Evolutionary conservation across 352 stramenopile genomes (phyloP).

Genomic region (Phytopythium aichiense): DNA sequence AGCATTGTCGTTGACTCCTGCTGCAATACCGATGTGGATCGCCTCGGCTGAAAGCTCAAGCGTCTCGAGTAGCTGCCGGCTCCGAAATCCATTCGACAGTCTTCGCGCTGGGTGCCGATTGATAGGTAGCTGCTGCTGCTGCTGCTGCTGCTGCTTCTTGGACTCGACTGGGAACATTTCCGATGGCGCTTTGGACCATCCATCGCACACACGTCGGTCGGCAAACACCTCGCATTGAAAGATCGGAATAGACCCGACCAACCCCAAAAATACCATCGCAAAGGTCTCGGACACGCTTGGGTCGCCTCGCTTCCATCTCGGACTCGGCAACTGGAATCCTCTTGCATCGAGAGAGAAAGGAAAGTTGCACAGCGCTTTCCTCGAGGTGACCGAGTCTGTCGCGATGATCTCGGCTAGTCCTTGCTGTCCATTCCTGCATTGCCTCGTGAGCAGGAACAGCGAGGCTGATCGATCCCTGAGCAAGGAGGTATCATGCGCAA

Average conservation of each 20-base stretch:
- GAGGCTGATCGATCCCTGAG: not conserved
- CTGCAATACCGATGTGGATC: slow-evolving; percentile 5
- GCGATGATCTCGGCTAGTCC: not conserved
- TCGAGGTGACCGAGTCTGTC: not conserved
- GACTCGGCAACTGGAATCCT: not conserved
- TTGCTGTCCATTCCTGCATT: not conserved
- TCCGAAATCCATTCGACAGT: slow-evolving; percentile 20
- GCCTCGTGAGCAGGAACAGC: not conserved
- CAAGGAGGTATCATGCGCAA: not conserved
- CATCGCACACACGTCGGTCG: not conserved
- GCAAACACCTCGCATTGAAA: not conserved
- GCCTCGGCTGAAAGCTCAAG: slow-evolving; percentile 29
- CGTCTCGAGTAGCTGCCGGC: slow-evolving; percentile 23
- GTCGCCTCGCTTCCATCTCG: not conserved
- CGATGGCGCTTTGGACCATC: no score
- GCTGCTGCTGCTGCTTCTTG: no score
- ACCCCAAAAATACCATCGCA: slow-evolving; percentile 1
- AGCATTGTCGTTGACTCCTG: not conserved
- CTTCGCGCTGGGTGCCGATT: not conserved
- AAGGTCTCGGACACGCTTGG: not conserved
- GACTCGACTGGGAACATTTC: not conserved
- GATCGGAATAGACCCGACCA: slow-evolving; percentile 4
- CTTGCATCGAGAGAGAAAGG: not conserved
- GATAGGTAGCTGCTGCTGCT: not conserved
- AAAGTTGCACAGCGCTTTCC: not conserved